Evolutionary conservation across 768 basidiomycete genomes (phyloP), one percentile per base, ranked within the genome.

Genomic region (Agrocybe pediades): DNA sequence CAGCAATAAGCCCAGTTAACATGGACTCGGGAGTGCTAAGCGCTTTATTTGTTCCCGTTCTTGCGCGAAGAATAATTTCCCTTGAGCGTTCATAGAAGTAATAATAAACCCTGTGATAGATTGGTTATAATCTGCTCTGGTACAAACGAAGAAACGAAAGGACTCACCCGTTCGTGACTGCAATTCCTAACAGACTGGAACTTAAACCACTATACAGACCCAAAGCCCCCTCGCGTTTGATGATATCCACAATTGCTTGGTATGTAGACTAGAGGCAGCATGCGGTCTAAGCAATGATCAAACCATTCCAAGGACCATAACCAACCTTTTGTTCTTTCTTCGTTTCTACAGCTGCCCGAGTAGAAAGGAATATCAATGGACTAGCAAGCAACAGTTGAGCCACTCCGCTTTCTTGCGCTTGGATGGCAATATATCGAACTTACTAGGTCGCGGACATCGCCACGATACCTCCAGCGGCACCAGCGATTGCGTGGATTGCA

Each of bases 371-470:
- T 55, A 97, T 86, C 29, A 99, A 80, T 6, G 97, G 97, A 65
- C 94, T 97, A 53, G 43, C 16, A 53, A 51, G 11, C 33, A 42
- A 41, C n/a, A 41, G 41, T 11, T 36, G 36, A 43, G 23, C 45
- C 48, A 48, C 41, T 29, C 45, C 21, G 26, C 48, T 59, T 33
- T 7, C 36, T 42, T 52, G 47, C 51, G 49, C 25, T 26, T 27
- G 51, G 55, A 26, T 33, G 36, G 33, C 30, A 30, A 39, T 21
- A 29, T 6, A 49, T 43, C 41, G 20, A 17, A 56, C 87, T 70
- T 59, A 89, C 94, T 92, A 92, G 49, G 90, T 94, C 29, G 79
- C 85, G n/a, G 83, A 81, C 95, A 98, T 97, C 20, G 96, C 93
- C 19, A 79, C 69, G 62, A 96, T 88, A 21, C 96, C 96, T 44